A percentile compares a stretch with the other conserved stretches of the same genome.
Evolutionary conservation across 805 yeast genomes (phyloP).

Genomic region (Candida silvatica): DNA sequence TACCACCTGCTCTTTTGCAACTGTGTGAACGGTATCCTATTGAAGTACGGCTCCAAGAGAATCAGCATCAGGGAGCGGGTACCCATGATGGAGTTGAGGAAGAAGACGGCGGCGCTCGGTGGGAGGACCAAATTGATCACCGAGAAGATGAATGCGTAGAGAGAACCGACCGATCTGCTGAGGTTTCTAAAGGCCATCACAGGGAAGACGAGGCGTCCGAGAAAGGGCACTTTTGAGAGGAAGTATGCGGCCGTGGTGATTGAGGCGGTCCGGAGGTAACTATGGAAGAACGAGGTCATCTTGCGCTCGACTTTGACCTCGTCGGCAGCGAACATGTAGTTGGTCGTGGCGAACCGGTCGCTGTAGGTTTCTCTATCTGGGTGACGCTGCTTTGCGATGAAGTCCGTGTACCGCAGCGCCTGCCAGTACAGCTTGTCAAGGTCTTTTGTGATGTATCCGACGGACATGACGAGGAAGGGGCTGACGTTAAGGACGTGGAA

Average conservation of each 20-base stretch:
- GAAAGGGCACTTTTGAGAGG: constrained; percentile 1
- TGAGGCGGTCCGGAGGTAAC: not conserved
- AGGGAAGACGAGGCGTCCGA: constrained; percentile 2
- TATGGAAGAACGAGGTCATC: not conserved
- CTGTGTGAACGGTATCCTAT: constrained; percentile 2
- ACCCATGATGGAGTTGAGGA: constrained; percentile 1
- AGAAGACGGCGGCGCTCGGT: not conserved
- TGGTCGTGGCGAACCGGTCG: not conserved
- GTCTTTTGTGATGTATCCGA: constrained; percentile 1
- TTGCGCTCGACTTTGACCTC: not conserved
- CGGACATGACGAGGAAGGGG: constrained; percentile 1
- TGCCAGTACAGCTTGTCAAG: constrained; percentile 2
- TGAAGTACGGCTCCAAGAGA: constrained; percentile 2
- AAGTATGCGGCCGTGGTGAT: not conserved
- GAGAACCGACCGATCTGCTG: not conserved
- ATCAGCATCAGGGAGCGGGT: not conserved
- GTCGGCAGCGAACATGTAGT: constrained; percentile 3
- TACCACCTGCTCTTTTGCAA: constrained; percentile 2
- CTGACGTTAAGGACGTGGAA: not conserved
- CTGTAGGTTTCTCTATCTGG: too few species aligned
- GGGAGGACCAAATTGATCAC: not conserved
- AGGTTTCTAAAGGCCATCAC: not conserved
- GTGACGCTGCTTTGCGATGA: too few species aligned
- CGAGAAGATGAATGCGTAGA: not conserved
- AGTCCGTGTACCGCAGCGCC: not conserved